Evolutionary conservation across 257 asterid species (phyloP), one percentile per base, ranked within the genome.

Genomic region (Sherardia arvensis): DNA sequence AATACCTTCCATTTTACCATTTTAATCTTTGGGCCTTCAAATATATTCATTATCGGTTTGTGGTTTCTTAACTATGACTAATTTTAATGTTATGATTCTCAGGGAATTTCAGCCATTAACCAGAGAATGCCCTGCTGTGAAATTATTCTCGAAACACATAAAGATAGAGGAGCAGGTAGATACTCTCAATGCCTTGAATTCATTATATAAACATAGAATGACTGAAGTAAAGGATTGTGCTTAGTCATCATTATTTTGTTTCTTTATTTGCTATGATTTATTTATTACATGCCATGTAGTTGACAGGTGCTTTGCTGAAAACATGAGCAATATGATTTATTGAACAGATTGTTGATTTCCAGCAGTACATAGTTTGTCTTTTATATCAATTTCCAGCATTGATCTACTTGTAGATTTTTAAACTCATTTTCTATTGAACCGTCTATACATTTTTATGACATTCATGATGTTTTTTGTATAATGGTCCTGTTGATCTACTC

Each of bases 161-260:
- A 93, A 93, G 87, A 64, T 93, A 76, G 96, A 87, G 70, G 99
- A 93, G 81, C 99, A 93, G 99, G 99, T 92, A 68, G 27, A 9
- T 11, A 3, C 6, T 25, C 26, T 63, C 29, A 43, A 3, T 14
- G 28, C 38, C 18, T 45, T 27, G 28, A 8, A 26, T 5, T 1
- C 32, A 45, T 18, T 63, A 15, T 10, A 49, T 26, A 63, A 18
- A 27, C 53, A 27, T 26, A 6, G 20, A 47, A 28, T 27, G 29
- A 38, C 7, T 25, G 65, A 12, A 61, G 17, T 0, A 49, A 49
- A 20, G n/a, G 53, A 45, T 45, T 14, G 17, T 40, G 5, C 53
- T 45, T 45, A 45, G 53, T 15, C 53, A 45, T 21, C 53, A 17
- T 43, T 26, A 0, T 62, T 17, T 27, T 43, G 27, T 20, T 17